Percentiles rank a stretch among this genome's conserved stretches.
phyloP scores from a whole-genome alignment of 768 basidiomycete genomes.

The Hygrophorus pudorinus region DNA sequence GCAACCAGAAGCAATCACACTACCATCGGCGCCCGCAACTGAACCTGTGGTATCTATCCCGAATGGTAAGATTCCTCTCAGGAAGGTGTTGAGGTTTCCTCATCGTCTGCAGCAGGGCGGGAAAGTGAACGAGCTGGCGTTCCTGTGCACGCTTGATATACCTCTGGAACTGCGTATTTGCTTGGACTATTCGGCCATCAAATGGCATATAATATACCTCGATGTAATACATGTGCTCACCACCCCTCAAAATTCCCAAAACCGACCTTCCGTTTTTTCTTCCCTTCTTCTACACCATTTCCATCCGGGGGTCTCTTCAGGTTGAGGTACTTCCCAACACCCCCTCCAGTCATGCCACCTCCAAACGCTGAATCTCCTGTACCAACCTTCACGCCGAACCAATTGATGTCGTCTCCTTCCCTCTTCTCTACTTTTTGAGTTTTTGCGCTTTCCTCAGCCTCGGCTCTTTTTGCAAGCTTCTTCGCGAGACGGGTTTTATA shows the following conservation, averaged over 20 bases:
- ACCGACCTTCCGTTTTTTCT: slow-evolving; percentile 77
- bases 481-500: slow-evolving; percentile 80
- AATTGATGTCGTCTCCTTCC: slow-evolving; percentile 57
- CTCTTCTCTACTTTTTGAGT: slow-evolving; percentile 36
- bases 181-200: background rate
- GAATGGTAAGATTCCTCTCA: no score
- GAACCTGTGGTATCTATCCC: slow-evolving; percentile 23
- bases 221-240: slow-evolving; percentile 35
- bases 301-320: slow-evolving; percentile 35
- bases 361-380: slow-evolving; percentile 23
- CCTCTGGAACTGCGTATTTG: background rate
- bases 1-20: slow-evolving; percentile 19
- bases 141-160: background rate
- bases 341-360: slow-evolving; percentile 27
- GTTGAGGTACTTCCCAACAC: slow-evolving; percentile 76
- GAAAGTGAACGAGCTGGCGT: background rate
- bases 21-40: slow-evolving; percentile 48
- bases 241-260: slow-evolving; percentile 89
- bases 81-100: no score
- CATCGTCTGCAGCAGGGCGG: background rate
- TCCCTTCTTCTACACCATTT: slow-evolving; percentile 31
- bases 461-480: slow-evolving; percentile 54
- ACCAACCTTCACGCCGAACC: slow-evolving; percentile 86
- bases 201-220: background rate
- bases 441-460: slow-evolving; percentile 25